Percentiles rank a stretch among this genome's conserved stretches.
Conservation (phyloP, 2,329 filamentous ascomycete genomes). For the Trichoderma afroharzianum region DNA sequence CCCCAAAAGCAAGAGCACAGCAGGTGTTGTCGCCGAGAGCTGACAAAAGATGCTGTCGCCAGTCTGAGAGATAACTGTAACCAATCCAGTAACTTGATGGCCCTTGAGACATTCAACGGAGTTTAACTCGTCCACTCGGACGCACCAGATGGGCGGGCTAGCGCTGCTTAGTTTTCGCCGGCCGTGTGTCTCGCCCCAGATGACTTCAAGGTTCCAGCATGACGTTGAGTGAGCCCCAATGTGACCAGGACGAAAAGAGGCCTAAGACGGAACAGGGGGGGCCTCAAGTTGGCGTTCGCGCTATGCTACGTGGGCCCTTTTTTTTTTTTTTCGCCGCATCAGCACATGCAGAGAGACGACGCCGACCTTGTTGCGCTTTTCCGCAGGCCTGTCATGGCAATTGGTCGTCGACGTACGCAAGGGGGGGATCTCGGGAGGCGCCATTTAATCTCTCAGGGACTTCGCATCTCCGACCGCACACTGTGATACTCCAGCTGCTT, state of each 20-base stretch:
- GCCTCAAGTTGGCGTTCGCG: slow-evolving; percentile 10
- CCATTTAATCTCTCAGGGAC: slow-evolving; percentile 12
- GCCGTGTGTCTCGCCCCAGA: slow-evolving; percentile 7
- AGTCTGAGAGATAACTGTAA: background rate
- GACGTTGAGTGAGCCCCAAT: slow-evolving; percentile 23
- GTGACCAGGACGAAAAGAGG: slow-evolving; percentile 18
- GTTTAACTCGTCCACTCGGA: background rate
- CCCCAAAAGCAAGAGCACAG: background rate
- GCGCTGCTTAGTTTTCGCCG: slow-evolving; percentile 6
- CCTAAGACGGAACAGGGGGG: slow-evolving; percentile 18
- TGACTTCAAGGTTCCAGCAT: slow-evolving; percentile 20
- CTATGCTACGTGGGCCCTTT: slow-evolving; percentile 8
- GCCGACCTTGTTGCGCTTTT: slow-evolving; percentile 6
- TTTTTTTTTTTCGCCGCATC: slow-evolving; percentile 11
- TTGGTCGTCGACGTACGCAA: slow-evolving; percentile 6
- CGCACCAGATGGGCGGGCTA: background rate
- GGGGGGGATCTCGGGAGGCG: slow-evolving; percentile 9
- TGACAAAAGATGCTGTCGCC: background rate
- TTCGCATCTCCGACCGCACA: background rate
- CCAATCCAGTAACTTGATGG: slow-evolving; percentile 7
- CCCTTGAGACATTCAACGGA: background rate
- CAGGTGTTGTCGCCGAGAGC: background rate
- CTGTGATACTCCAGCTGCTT: background rate
- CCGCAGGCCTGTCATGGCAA: background rate
- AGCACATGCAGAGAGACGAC: slow-evolving; percentile 1